Conservation (phyloP, 1,139 yeast species). For the Kurtzmaniella quercitrusa region DNA sequence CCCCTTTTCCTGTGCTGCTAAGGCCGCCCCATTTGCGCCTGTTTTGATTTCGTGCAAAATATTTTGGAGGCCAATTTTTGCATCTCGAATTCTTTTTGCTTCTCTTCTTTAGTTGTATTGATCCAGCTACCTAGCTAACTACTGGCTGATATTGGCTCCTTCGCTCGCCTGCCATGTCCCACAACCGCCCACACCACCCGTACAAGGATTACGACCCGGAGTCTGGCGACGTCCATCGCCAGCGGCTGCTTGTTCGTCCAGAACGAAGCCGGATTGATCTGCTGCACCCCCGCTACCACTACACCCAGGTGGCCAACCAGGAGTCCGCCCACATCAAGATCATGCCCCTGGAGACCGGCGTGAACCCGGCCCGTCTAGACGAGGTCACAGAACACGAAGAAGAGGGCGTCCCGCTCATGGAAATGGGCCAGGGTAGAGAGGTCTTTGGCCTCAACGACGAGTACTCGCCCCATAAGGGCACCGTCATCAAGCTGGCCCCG, state of each 20-base stretch:
- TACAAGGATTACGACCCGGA: slow-evolving; percentile 45
- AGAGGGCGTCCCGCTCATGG: slow-evolving; percentile 47
- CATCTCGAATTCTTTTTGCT: no score
- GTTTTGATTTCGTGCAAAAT: no score
- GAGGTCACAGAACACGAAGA: slow-evolving; percentile 17
- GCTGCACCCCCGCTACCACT: slow-evolving; percentile 72
- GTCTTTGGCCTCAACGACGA: slow-evolving; percentile 63
- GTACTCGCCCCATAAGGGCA: slow-evolving; percentile 24
- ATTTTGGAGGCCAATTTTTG: no score
- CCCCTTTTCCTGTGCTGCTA: no score
- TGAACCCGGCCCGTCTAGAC: slow-evolving; percentile 5
- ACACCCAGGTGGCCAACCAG: slow-evolving; percentile 76
- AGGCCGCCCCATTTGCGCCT: no score
- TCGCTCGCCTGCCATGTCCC: no score
- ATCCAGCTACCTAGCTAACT: no score
- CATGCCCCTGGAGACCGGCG: slow-evolving; percentile 71
- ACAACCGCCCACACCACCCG: no score
- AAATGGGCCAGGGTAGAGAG: slow-evolving; percentile 42
- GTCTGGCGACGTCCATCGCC: slow-evolving; percentile 46
- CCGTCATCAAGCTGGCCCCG: slow-evolving; percentile 18
- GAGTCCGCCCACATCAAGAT: slow-evolving; percentile 58
- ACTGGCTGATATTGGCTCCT: no score
- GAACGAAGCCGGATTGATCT: slow-evolving; percentile 69
- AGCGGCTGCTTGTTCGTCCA: slow-evolving; percentile 71
- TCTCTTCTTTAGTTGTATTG: no score